Conservation (phyloP, 768 basidiomycete genomes). For the Leucosporidium creatinivorum region DNA sequence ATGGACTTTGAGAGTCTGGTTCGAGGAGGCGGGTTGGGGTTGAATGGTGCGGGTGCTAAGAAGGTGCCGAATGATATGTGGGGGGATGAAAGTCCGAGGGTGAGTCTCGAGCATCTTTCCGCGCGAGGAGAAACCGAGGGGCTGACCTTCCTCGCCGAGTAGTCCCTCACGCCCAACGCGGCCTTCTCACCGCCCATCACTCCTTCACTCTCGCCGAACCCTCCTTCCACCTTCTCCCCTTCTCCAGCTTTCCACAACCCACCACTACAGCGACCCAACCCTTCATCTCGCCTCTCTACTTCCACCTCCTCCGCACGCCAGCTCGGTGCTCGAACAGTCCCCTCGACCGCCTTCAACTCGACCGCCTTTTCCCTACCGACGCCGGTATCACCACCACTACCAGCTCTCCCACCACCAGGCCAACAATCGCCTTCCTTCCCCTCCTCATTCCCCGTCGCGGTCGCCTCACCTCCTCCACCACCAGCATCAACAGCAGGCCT, state of each 20-base stretch:
- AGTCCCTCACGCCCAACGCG: too few relatives aligned
- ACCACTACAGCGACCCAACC: neutral
- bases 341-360: constrained; percentile 5
- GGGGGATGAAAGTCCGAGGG: constrained; percentile 7
- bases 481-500: neutral
- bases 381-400: neutral
- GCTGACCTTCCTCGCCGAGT: too few relatives aligned
- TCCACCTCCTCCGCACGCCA: neutral
- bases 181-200: too few relatives aligned
- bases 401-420: neutral
- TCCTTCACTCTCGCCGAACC: neutral
- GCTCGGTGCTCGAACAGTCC: constrained; percentile 23
- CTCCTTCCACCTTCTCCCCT: neutral
- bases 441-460: neutral
- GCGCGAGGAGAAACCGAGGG: too few relatives aligned
- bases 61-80: constrained; percentile 26
- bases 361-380: constrained; percentile 4
- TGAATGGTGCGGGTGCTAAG: constrained; percentile 13
- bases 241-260: neutral
- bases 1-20: constrained; percentile 85
- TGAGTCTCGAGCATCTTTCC: neutral
- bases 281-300: neutral
- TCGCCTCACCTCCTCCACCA: neutral
- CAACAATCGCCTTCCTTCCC: neutral
- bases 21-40: constrained; percentile 38